Evolutionary conservation across 2,329 filamentous ascomycete species (phyloP).

Genomic region (Paraconiothyrium brasiliense): DNA sequence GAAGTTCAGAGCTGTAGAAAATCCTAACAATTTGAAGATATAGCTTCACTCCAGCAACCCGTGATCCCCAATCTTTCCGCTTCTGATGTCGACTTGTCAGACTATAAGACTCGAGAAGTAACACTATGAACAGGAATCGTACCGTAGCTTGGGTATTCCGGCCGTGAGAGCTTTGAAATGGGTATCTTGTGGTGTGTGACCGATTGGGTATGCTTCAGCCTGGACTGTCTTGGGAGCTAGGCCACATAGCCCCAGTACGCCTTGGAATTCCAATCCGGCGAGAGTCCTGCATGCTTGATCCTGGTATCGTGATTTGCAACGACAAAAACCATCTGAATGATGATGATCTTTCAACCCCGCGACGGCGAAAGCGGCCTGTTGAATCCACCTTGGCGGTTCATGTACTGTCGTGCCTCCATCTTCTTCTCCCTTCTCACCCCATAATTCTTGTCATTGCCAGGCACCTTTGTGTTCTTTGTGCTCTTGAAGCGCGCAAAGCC

Average conservation of each 20-base stretch:
- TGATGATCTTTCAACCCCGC: slow-evolving; percentile 24
- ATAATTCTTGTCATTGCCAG: slow-evolving; percentile 81
- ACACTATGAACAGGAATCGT: background rate
- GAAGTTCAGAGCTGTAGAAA: background rate
- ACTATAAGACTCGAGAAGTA: background rate
- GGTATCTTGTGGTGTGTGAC: background rate
- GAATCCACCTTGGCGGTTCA: slow-evolving; percentile 85
- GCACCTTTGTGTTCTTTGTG: slow-evolving; percentile 89
- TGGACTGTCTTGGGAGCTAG: background rate
- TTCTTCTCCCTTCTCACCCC: slow-evolving; percentile 91
- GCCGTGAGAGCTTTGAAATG: background rate
- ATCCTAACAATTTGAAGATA: background rate
- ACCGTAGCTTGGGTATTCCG: slow-evolving; percentile 7
- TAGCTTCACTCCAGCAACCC: background rate
- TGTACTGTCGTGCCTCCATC: slow-evolving; percentile 95
- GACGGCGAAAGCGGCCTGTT: slow-evolving; percentile 74
- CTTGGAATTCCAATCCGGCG: background rate
- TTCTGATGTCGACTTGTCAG: slow-evolving; percentile 8
- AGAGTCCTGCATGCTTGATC: background rate
- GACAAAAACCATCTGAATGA: background rate
- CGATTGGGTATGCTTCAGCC: background rate
- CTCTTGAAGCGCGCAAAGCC: slow-evolving; percentile 86
- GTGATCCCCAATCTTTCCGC: background rate
- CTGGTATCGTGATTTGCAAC: background rate
- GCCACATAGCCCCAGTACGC: background rate